Conservation (phyloP, 371 early-diverging fungal species). For the Mucor velutinosus region DNA sequence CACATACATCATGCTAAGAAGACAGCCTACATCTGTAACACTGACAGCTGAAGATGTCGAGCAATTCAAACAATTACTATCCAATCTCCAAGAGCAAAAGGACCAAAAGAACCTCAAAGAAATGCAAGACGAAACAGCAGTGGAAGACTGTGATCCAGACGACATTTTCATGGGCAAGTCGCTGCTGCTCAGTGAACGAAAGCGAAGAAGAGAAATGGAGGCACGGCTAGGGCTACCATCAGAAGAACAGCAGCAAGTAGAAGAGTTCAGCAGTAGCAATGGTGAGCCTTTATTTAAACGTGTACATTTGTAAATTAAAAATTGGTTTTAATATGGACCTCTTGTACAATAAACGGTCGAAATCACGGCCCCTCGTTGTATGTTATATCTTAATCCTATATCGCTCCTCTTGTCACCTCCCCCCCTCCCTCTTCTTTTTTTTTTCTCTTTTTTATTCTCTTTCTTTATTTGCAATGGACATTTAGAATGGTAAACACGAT, state of each 20-base stretch:
- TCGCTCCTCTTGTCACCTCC: not conserved
- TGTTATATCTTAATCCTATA: not conserved
- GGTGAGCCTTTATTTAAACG: not conserved
- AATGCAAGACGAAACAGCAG: not conserved
- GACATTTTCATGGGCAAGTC: slow-evolving; percentile 9
- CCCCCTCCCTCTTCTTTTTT: not conserved
- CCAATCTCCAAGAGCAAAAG: slow-evolving; percentile 1
- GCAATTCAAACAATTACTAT: slow-evolving; percentile 9
- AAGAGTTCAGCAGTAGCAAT: not conserved
- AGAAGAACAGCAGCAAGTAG: not conserved
- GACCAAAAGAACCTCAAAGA: not conserved
- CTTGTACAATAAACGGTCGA: not conserved
- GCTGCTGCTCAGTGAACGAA: not conserved
- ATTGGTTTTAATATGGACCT: slow-evolving; percentile 11
- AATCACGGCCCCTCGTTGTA: not conserved
- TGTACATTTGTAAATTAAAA: slow-evolving; percentile 11
- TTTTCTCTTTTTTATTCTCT: not conserved
- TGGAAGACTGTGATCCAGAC: slow-evolving; percentile 1
- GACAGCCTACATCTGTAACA: slow-evolving; percentile 13
- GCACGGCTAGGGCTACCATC: not conserved
- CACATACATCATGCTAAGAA: slow-evolving; percentile 5
- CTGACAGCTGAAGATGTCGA: slow-evolving; percentile 14
- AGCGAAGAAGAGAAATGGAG: not conserved
- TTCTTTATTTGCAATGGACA: not conserved
- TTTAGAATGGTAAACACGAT: not conserved